Evolutionary conservation across 1,284 basidiomycete genomes (phyloP).

Genomic region (Microbotryum scabiosae): DNA sequence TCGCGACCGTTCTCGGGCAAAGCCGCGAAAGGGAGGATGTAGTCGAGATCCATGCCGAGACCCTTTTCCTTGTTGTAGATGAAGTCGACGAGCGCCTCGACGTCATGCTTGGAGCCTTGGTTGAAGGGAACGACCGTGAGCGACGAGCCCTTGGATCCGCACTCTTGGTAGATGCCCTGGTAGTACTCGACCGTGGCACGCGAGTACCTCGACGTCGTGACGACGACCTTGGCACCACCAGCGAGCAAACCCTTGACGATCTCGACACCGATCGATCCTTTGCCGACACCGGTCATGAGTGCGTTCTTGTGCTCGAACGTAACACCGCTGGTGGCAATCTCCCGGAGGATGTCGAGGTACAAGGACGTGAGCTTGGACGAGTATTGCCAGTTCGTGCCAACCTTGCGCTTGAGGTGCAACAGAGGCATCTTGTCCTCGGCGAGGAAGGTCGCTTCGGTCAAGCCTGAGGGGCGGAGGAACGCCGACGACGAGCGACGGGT

Average conservation of each 20-base stretch:
- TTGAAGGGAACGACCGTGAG: conserved; percentile 98
- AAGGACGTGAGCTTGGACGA: conserved; percentile 77
- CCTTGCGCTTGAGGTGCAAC: conserved; percentile 92
- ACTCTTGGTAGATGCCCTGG: conserved; percentile 93
- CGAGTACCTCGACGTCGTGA: conserved; percentile 73
- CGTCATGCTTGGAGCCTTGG: conserved; percentile 94
- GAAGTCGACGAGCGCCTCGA: conserved; percentile 94
- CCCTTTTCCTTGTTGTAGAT: conserved; percentile 68
- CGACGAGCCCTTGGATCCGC: conserved; percentile 87
- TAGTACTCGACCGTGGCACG: conserved; percentile 75
- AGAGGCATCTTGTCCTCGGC: conserved; percentile 87
- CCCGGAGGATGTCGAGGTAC: conserved; percentile 87
- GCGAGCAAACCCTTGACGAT: conserved; percentile 92
- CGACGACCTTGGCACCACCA: conserved; percentile 89
- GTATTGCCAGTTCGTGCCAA: conserved; percentile 93
- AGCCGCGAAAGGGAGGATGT: conserved; percentile 95
- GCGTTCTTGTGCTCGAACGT: conserved; percentile 99
- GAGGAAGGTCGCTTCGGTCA: conserved; percentile 59
- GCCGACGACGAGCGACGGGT: conserved; percentile 81
- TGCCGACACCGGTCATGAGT: conserved; percentile 91
- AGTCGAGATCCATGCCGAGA: conserved; percentile 77
- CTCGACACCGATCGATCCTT: conserved; percentile 94
- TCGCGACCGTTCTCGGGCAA: conserved; percentile 97
- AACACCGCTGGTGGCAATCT: conserved; percentile 95
- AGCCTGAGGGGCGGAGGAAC: conserved; percentile 81